Conservation (phyloP, 176 grass and related monocot genomes). For the Carex parvula region DNA sequence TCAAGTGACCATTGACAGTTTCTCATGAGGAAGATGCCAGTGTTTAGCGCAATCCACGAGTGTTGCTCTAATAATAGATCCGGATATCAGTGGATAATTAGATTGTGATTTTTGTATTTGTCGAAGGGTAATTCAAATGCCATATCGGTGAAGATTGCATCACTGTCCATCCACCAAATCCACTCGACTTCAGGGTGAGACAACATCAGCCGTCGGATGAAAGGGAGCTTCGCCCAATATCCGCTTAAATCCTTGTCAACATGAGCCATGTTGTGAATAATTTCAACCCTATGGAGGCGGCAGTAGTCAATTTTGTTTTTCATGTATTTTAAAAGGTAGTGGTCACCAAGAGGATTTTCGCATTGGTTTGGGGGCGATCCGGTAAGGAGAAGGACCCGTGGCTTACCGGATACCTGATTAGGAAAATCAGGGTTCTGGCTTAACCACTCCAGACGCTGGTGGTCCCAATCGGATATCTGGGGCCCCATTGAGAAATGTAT, state of each 20-base stretch:
- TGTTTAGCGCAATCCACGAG: conserved; percentile 38
- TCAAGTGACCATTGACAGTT: conserved; percentile 40
- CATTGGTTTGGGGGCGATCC: not conserved
- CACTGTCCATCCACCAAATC: conserved; percentile 73
- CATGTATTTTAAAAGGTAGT: no score
- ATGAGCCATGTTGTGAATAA: conserved; percentile 34
- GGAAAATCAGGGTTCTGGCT: conserved; percentile 28
- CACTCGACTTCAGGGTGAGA: conserved; percentile 67
- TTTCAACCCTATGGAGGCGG: conserved; percentile 33
- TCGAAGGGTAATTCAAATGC: conserved; percentile 28
- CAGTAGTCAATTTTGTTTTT: conserved; percentile 43
- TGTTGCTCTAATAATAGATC: conserved; percentile 38
- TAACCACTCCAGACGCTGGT: conserved; percentile 22
- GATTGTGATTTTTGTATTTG: conserved; percentile 31
- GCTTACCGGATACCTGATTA: not conserved
- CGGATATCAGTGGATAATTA: conserved; percentile 34
- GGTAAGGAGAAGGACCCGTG: conserved; percentile 29
- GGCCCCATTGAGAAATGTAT: conserved; percentile 27
- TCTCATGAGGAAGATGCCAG: conserved; percentile 32
- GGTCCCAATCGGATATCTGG: conserved; percentile 37
- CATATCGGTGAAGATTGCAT: conserved; percentile 43
- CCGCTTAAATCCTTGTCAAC: conserved; percentile 30
- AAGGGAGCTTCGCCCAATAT: conserved; percentile 38
- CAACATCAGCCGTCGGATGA: conserved; percentile 28
- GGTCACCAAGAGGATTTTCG: no score